Evolutionary conservation across 805 yeast genomes (phyloP).

Genomic region (Starmerella powellii): DNA sequence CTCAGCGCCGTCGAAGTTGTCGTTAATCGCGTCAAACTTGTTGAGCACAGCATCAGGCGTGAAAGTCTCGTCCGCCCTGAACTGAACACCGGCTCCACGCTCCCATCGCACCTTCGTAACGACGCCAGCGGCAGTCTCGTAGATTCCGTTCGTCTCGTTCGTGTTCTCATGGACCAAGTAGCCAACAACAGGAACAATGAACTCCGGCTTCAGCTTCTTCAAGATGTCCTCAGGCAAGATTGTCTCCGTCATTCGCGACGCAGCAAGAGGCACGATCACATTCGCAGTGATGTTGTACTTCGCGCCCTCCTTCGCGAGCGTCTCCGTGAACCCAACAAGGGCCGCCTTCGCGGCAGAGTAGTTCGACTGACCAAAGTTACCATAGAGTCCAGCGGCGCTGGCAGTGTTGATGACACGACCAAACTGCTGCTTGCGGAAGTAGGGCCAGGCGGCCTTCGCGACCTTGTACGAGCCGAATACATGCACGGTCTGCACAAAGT

Average conservation of each 20-base stretch:
- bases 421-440: constrained; percentile 67
- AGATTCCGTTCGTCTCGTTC: constrained; percentile 59
- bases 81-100: constrained; percentile 72
- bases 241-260: constrained; percentile 90
- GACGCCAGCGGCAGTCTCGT: constrained; percentile 90
- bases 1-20: constrained; percentile 42
- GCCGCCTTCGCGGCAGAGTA: constrained; percentile 90
- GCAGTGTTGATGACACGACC: constrained; percentile 91
- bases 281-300: constrained; percentile 74
- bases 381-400: constrained; percentile 93
- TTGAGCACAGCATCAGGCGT: constrained; percentile 76
- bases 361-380: constrained; percentile 94
- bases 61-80: constrained; percentile 63
- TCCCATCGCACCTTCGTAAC: constrained; percentile 91
- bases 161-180: constrained; percentile 59
- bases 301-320: constrained; percentile 87
- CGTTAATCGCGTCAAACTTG: constrained; percentile 49
- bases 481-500: constrained; percentile 73
- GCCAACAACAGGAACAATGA: constrained; percentile 82
- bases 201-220: constrained; percentile 70
- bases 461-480: constrained; percentile 78
- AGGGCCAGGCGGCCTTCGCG: constrained; percentile 85
- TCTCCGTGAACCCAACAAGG: constrained; percentile 81
- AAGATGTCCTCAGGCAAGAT: constrained; percentile 76
- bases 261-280: constrained; percentile 87